phyloP scores from a whole-genome alignment of 306 rosid genomes.

The Ormosia semicastrata region DNA sequence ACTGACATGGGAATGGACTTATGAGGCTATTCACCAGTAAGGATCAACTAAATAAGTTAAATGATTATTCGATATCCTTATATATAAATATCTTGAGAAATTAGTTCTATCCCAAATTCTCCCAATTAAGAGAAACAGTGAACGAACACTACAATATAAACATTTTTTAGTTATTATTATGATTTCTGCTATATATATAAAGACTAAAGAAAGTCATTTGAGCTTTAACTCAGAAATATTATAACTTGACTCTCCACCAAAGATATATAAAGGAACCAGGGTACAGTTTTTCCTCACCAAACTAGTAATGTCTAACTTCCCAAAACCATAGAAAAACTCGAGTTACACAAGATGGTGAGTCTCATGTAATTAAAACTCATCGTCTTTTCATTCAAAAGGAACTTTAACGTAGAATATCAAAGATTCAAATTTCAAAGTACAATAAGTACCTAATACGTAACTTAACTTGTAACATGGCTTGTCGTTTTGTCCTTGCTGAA shows the following conservation, averaged over 20 bases:
- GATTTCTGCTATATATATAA: neutral
- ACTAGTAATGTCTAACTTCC: neutral
- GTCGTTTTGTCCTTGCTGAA: neutral
- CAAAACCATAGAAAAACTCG: neutral
- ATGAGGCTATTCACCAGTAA: neutral
- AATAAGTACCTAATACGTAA: neutral
- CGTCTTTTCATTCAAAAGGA: neutral
- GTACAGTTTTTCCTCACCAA: neutral
- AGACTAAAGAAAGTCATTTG: neutral
- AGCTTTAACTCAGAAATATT: neutral
- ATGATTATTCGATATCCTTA: no score
- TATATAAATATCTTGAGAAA: no score
- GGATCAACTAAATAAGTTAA: neutral
- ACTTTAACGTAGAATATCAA: neutral
- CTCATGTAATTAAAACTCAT: neutral
- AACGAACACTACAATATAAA: neutral
- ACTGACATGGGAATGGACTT: neutral
- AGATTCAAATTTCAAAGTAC: neutral
- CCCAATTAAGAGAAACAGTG: neutral
- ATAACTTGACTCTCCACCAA: no score
- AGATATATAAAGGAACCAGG: neutral
- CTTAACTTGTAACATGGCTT: slow-evolving; percentile 1
- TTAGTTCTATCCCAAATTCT: no score
- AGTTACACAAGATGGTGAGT: neutral
- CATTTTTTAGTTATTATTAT: neutral